Percentiles rank a stretch among this genome's conserved stretches.
These are phyloP conservation scores for Candida odintsovae DNA, from an alignment of 805 yeast genomes.

Conservation along the genomic window DNA sequence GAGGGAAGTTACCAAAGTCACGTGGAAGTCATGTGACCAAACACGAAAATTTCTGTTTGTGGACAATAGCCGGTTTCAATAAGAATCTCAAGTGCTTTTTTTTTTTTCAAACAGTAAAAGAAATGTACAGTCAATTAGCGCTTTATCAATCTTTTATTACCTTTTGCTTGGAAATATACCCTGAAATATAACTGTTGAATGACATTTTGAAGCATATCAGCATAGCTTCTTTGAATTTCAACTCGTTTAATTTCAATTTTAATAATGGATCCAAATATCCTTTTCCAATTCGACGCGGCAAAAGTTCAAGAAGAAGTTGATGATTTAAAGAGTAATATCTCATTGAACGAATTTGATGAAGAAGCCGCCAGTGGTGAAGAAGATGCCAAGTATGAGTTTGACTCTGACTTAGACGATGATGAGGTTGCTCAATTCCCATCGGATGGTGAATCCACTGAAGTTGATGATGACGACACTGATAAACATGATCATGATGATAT, in stretches of 20 bases:
- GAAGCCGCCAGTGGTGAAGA: neutral
- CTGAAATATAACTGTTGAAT: neutral
- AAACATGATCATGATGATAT: conserved; percentile 1
- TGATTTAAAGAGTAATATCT: neutral
- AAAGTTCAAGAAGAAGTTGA: neutral
- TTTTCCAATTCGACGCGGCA: conserved; percentile 12
- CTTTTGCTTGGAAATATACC: neutral
- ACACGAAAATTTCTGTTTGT: neutral
- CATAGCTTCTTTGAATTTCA: too few relatives aligned
- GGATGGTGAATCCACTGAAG: conserved; percentile 10
- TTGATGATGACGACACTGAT: conserved; percentile 3
- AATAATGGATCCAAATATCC: conserved; percentile 20
- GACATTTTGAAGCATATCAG: too few relatives aligned
- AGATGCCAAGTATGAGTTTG: conserved; percentile 3
- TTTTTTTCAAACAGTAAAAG: neutral
- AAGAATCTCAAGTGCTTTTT: neutral
- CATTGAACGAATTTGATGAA: neutral
- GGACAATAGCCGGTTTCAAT: neutral
- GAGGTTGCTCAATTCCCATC: conserved; percentile 15
- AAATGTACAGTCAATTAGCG: neutral
- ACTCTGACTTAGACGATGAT: conserved; percentile 12
- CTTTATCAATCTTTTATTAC: neutral
- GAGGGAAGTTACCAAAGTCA: too few relatives aligned
- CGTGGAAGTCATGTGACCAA: neutral
- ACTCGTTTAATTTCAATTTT: neutral